Evolutionary conservation across 192 early-diverging fungal genomes (phyloP), one percentile per base, ranked within the genome.

Genomic region (Paraglomus brasilianum): DNA sequence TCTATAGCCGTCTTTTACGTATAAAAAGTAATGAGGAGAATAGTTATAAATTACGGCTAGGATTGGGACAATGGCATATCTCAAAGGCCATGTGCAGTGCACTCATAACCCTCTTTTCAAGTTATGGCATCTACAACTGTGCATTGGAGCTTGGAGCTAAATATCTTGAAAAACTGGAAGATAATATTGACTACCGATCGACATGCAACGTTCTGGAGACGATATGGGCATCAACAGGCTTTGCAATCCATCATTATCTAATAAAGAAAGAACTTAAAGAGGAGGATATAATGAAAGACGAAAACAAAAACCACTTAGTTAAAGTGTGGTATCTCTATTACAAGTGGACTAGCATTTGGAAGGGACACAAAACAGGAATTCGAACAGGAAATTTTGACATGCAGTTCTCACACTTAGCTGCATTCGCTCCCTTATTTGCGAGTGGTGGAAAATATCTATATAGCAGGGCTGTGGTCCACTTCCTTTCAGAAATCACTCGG

Each of bases 101-200:
- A 30, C 30, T 65, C 5, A 9, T 65, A 15, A 36, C 36, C 36
- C 7, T 24, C n/a, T 65, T 50, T 14, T 48, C 45, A 42, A 36
- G 47, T 48, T 65, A 65, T 36, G 46, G 47, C 0, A 65, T 65
- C 1, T 65, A 30, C 39, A 48, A 48, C 8, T n/a, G 46, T 13
- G 62, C 45, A 10, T 22, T 24, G n/a, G 39, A 5, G 0, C 24
- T 65, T 3, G 24, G 62, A 22, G 45, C 39, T 39, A 17, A 49
- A 11, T 47, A 47, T 47, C 15, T 47, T 11, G 46, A 47, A 11
- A 47, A 47, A 47, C 15, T 47, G 15, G 46, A 47, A 11, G 15
- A 15, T 47, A 15, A 11, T 8, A 15, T 47, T 11, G 46, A 47
- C 15, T 47, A 47, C 15, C 8, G 15, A 47, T 8, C 46, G 15